Percentiles rank a stretch among this genome's conserved stretches.
These are phyloP conservation scores for Lodderomyces parapsilosis DNA, from an alignment of 1,139 yeast species.

Conservation along the genomic window DNA sequence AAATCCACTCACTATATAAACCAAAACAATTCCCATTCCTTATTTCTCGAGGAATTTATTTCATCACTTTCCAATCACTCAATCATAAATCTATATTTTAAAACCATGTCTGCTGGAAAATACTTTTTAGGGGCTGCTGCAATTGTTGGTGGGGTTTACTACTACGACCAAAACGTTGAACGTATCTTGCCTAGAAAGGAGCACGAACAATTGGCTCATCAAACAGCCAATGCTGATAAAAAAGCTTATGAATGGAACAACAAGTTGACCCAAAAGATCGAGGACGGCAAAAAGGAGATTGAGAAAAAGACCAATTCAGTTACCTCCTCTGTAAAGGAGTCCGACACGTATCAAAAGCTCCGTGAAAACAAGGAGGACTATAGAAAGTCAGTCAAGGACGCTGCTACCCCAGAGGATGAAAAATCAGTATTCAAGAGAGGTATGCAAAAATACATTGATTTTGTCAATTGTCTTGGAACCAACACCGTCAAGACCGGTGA, in stretches of 20 bases:
- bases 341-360: slow-evolving; percentile 21
- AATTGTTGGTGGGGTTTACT: slow-evolving; percentile 39
- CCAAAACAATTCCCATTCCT: too few species aligned
- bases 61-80: too few species aligned
- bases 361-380: slow-evolving; percentile 15
- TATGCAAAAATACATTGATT: slow-evolving; percentile 37
- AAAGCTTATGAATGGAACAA: slow-evolving; percentile 16
- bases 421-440: slow-evolving; percentile 20
- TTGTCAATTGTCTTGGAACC: slow-evolving; percentile 34
- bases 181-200: slow-evolving; percentile 32
- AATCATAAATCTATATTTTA: too few species aligned
- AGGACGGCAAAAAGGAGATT: slow-evolving; percentile 25
- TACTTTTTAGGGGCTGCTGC: slow-evolving; percentile 23
- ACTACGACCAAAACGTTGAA: slow-evolving; percentile 42
- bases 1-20: too few species aligned
- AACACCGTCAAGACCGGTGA: slow-evolving; percentile 19
- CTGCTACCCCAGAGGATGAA: slow-evolving; percentile 26
- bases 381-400: slow-evolving; percentile 18
- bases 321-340: slow-evolving; percentile 23
- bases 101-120: slow-evolving; percentile 15
- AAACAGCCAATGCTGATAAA: slow-evolving; percentile 12
- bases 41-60: too few species aligned
- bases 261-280: slow-evolving; percentile 21
- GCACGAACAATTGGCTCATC: slow-evolving; percentile 17
- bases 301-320: slow-evolving; percentile 20